Conservation (phyloP, 2,329 filamentous ascomycete genomes). For the Aspergillus transmontanensis region DNA sequence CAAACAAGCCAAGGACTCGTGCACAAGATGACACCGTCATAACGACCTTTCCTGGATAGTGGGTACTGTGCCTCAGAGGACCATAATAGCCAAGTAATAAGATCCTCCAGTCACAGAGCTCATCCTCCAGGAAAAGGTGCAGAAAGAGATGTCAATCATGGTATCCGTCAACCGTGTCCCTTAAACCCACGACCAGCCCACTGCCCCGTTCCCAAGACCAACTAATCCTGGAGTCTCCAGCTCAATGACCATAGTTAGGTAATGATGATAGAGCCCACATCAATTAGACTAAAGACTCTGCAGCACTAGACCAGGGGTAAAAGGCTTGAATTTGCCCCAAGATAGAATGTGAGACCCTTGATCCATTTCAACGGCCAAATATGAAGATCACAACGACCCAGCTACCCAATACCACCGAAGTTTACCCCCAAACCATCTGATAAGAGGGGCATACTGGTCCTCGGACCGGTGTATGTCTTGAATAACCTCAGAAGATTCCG, state of each 20-base stretch:
- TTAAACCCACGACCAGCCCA: not conserved
- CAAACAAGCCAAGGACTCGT: not conserved
- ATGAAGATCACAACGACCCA: not conserved
- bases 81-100: not conserved
- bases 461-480: not conserved
- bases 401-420: not conserved
- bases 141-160: not conserved
- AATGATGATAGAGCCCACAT: not conserved
- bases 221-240: not conserved
- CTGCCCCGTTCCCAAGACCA: not conserved
- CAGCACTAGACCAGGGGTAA: not conserved
- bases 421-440: not conserved
- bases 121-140: not conserved
- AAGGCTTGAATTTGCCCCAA: not conserved
- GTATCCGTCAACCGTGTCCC: not conserved
- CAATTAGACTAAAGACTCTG: not conserved
- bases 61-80: not conserved
- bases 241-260: not conserved
- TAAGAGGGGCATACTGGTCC: not conserved
- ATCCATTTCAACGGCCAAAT: not conserved
- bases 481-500: not conserved
- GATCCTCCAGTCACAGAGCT: no score
- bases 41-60: not conserved
- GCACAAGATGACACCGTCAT: not conserved
- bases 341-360: not conserved